Conservation (phyloP, 75 land plant genomes). For the Adiantum capillusveneris region DNA sequence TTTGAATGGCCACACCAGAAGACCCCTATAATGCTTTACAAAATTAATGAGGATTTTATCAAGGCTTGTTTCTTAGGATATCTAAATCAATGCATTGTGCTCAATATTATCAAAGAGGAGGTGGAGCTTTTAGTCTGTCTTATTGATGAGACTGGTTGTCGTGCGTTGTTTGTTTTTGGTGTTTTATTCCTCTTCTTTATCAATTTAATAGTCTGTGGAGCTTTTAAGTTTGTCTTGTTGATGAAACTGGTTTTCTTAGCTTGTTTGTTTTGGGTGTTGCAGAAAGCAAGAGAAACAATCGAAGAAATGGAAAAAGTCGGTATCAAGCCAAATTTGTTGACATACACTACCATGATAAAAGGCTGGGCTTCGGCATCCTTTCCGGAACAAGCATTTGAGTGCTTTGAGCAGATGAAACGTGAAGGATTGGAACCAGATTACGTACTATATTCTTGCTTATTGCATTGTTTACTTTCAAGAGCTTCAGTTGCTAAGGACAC, state of each 20-base stretch:
- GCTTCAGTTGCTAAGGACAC: slow-evolving; percentile 59
- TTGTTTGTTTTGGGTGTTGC: slow-evolving; percentile 8
- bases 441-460: slow-evolving; percentile 80
- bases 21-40: too few species aligned
- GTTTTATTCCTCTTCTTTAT: too few species aligned
- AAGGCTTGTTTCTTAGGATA: too few species aligned
- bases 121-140: too few species aligned
- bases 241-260: too few species aligned
- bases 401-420: slow-evolving; percentile 73
- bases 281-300: slow-evolving; percentile 67
- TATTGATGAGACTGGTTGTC: too few species aligned
- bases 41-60: too few species aligned
- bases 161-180: too few species aligned
- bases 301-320: slow-evolving; percentile 69
- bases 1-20: too few species aligned
- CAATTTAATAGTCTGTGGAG: too few species aligned
- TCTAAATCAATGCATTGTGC: too few species aligned
- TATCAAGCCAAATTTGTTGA: slow-evolving; percentile 73
- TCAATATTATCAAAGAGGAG: too few species aligned
- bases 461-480: slow-evolving; percentile 80
- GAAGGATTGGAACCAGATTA: slow-evolving; percentile 78
- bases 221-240: background rate
- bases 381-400: slow-evolving; percentile 87
- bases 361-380: slow-evolving; percentile 90
- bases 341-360: slow-evolving; percentile 78